Base-by-base conservation (phyloP, 2,329 filamentous ascomycete genomes). In the Ceratocystis variospora region DNA sequence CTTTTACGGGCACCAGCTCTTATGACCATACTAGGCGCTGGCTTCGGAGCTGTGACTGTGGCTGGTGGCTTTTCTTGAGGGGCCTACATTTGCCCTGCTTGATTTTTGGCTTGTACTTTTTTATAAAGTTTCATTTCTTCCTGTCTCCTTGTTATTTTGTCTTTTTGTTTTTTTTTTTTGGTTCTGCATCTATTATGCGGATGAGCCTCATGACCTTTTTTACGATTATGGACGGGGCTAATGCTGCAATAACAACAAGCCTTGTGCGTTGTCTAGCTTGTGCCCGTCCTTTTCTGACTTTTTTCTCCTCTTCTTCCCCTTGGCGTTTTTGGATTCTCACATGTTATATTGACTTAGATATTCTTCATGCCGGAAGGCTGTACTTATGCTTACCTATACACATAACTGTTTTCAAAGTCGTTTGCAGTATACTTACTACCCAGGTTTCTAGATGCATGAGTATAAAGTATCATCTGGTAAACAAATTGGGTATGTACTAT, bases 21-120 rank as follows among this genome's bases (percentile, higher is more conserved):
- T 61, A 50, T 72, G 41, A 68, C 72, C 59, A 62, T 73, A 62
- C 65, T 73, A 63, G 55, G 69, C 17, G 71, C 28, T 48, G 44
- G 53, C n/a, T 19, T 63, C 4, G 33, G n/a, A n/a, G 33, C 59
- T 3, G 46, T 50, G 46, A 17, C 46, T 22, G 22, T 33, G 5
- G 55, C 55, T n/a, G 15, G 25, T n/a, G 55, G 55, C 55, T 59
- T 33, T 31, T 10, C 8, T 41, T 41, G 37, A 41, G 37, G 37
- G 37, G 37, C 37, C 37, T 41, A 3, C 10, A 41, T 41, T 41
- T 41, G 37, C 37, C 37, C 10, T 41, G 37, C 15, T 41, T 15
- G 0, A 10, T 12, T 41, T 41, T 3, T 15, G 10, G 37, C 37
- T 12, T 41, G 10, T 4, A 15, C 37, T 41, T 41, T 12, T 41